phyloP scores from a whole-genome alignment of 306 rosid genomes.

The Alnus glutinosa region DNA sequence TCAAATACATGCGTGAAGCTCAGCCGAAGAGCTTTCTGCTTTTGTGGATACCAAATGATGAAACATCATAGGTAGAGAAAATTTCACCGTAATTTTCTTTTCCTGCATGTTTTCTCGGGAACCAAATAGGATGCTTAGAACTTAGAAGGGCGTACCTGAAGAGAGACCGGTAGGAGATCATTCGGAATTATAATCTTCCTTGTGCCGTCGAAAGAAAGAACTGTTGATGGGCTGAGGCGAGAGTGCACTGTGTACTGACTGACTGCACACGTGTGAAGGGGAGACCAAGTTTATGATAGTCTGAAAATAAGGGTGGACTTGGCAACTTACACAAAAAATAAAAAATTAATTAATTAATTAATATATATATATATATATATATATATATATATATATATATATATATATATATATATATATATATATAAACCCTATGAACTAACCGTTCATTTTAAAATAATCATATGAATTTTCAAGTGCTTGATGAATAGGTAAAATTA shows the following conservation, averaged over 20 bases:
- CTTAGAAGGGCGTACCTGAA: slow-evolving; percentile 33
- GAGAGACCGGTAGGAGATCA: slow-evolving; percentile 41
- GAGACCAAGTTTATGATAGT: background rate
- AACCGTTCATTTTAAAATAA: too few relatives aligned
- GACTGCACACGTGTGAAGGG: slow-evolving; percentile 7
- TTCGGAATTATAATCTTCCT: slow-evolving; percentile 1
- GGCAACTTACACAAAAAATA: too few relatives aligned
- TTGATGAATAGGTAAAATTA: too few relatives aligned
- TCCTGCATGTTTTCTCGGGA: background rate
- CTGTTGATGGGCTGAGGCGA: background rate
- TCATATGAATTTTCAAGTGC: too few relatives aligned
- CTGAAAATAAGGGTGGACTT: background rate
- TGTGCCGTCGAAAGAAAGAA: background rate
- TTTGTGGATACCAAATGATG: background rate
- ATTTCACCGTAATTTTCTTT: background rate
- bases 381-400: too few relatives aligned
- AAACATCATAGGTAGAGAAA: background rate
- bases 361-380: too few relatives aligned
- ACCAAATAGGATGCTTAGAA: slow-evolving; percentile 1
- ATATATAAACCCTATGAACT: too few relatives aligned
- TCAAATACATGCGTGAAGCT: background rate
- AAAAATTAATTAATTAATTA: too few relatives aligned
- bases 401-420: too few relatives aligned
- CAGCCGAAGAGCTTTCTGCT: background rate
- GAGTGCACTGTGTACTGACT: background rate